A percentile compares a stretch with the other conserved stretches of the same genome.
Conservation (phyloP, 331 rosid genomes). For the Malus hybrid region DNA sequence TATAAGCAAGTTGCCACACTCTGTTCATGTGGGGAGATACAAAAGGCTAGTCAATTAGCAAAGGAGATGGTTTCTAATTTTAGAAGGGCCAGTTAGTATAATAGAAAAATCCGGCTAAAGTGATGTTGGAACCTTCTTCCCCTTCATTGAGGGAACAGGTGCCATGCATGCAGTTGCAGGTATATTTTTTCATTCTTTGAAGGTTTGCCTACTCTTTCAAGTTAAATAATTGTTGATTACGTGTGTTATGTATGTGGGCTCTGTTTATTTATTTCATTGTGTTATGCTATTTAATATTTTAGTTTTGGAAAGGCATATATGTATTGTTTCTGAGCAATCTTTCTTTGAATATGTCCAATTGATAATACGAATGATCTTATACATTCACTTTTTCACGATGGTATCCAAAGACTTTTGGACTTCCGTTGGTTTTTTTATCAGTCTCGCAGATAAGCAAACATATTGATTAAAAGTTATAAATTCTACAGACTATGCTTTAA, state of each 20-base stretch:
- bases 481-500: neutral
- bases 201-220: neutral
- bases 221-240: neutral
- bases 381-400: neutral
- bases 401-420: neutral
- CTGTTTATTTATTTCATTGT: neutral
- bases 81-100: conserved; percentile 26
- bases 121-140: conserved; percentile 4
- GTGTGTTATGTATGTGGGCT: neutral
- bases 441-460: neutral
- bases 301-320: neutral
- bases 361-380: neutral
- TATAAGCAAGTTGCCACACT: conserved; percentile 56
- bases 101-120: conserved; percentile 1
- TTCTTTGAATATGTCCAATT: neutral
- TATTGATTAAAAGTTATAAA: neutral
- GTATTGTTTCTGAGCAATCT: neutral
- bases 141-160: conserved; percentile 6
- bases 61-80: conserved; percentile 51
- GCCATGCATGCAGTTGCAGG: conserved; percentile 17
- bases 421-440: neutral
- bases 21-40: conserved; percentile 66
- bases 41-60: conserved; percentile 61
- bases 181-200: conserved; percentile 1
- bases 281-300: neutral